These are phyloP conservation scores for Podospora pseudocomata DNA, from an alignment of 495 filamentous ascomycete genomes.

Conservation along the genomic window DNA sequence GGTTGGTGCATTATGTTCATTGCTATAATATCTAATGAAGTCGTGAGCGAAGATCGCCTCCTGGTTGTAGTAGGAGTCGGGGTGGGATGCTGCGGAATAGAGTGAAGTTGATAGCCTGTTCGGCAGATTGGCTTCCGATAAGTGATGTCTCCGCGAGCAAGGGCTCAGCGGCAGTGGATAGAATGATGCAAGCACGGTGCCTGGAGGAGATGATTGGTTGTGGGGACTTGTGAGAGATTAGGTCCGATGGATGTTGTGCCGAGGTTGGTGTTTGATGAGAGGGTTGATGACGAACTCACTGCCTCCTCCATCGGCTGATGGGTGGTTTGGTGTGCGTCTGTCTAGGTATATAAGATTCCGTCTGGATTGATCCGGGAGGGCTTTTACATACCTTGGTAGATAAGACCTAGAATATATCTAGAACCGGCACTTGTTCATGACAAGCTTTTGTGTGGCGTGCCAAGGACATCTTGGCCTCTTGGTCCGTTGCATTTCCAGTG, in stretches of 20 bases:
- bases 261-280: background rate
- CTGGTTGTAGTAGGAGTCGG: background rate
- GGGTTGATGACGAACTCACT: background rate
- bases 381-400: too few species aligned
- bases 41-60: background rate
- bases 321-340: too few species aligned
- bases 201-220: background rate
- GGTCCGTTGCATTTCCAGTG: background rate
- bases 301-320: background rate
- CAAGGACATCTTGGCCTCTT: background rate
- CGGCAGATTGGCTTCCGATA: conserved; percentile 20
- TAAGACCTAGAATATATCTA: background rate
- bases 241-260: background rate
- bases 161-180: background rate
- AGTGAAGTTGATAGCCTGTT: conserved; percentile 27
- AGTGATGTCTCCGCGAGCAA: background rate
- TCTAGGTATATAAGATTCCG: too few species aligned
- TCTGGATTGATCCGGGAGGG: too few species aligned
- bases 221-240: background rate
- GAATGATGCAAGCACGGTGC: background rate
- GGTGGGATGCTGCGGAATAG: conserved; percentile 13
- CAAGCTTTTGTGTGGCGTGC: background rate
- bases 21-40: background rate
- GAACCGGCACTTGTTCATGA: background rate
- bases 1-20: background rate